Base-by-base conservation (phyloP, 768 basidiomycete genomes). In the Boletus barrowsii region DNA sequence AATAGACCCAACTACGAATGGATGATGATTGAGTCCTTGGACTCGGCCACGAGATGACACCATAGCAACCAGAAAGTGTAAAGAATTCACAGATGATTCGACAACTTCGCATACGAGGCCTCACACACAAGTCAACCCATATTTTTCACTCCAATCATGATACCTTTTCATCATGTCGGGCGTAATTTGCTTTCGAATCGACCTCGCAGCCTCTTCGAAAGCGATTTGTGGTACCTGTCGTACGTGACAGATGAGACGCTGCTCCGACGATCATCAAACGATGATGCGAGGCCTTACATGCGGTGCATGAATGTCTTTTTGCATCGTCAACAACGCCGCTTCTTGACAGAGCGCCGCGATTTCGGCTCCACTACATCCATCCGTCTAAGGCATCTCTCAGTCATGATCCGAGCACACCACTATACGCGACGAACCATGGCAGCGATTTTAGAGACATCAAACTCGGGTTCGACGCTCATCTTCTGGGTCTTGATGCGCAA, bases 341-440 rank as follows among this genome's bases (percentile, higher is more conserved):
- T 99, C 96, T 72, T 98, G 97, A 67, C 95, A 98, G 42, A 98
- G 79, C 10, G 88, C 86, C 7, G 83, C 79, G 33, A 98, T 84
- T 70, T 99, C 97, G 6, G 97, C 97, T 5, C 97, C 97, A 18
- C 95, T 98, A 68, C 93, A 99, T 1, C 96, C 97, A 10, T 89
- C 85, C 2, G 94, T 90, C 97, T 98, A 10, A 42, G 47, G 17
- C 30, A 32, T 40, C 7, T 24, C 8, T 24, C 46, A 14, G 45
- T 68, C 41, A 68, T 46, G 11, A 35, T 13, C 11, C 36, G 39
- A 10, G 8, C 7, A 39, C 47, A 13, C 24, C 36, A 55, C 14
- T 10, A 10, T 4, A 22, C 10, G 40, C 40, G 35, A 55, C 56
- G 22, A 63, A 94, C 94, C 72, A 93, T 72, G 42, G 68, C 42